Conservation (phyloP, 768 basidiomycete species). For the Porpolomopsis calyptriformis region DNA sequence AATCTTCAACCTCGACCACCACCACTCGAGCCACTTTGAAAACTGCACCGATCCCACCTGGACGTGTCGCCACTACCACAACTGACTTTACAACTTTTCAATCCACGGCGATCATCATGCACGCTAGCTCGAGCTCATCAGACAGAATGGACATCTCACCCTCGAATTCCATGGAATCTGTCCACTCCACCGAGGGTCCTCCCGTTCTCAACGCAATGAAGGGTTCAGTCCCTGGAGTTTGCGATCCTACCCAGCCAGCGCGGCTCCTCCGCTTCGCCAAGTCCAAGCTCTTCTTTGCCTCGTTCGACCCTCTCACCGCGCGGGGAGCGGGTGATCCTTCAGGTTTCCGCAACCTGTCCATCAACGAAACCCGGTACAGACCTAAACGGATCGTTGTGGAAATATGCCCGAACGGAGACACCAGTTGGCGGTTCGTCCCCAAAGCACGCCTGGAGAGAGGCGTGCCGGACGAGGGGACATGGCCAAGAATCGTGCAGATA, state of each 20-base stretch:
- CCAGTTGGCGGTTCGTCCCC: slow-evolving; percentile 71
- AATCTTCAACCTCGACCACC: too few relatives aligned
- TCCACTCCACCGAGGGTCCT: slow-evolving; percentile 9
- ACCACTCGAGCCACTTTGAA: too few relatives aligned
- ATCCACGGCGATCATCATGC: too few relatives aligned
- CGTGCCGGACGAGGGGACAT: slow-evolving; percentile 53
- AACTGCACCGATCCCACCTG: too few relatives aligned
- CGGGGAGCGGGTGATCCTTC: slow-evolving; percentile 27
- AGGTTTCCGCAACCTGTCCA: slow-evolving; percentile 30
- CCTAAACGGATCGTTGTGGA: slow-evolving; percentile 72
- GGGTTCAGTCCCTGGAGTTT: slow-evolving; percentile 49
- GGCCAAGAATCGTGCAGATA: slow-evolving; percentile 57
- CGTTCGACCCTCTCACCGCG: slow-evolving; percentile 62
- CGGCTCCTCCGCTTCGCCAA: slow-evolving; percentile 51
- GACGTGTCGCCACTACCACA: too few relatives aligned
- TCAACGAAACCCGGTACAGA: slow-evolving; percentile 37
- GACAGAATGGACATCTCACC: background rate
- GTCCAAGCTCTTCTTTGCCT: slow-evolving; percentile 61
- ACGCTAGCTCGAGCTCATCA: too few relatives aligned
- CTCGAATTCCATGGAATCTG: background rate
- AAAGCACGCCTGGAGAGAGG: slow-evolving; percentile 49
- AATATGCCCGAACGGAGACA: slow-evolving; percentile 41
- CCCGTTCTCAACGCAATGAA: slow-evolving; percentile 19
- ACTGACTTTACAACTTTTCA: too few relatives aligned
- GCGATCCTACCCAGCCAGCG: slow-evolving; percentile 51